Percentiles rank a stretch among this genome's conserved stretches.
phyloP scores from a whole-genome alignment of 208 protist species.

The Leishmania gerbilli region DNA sequence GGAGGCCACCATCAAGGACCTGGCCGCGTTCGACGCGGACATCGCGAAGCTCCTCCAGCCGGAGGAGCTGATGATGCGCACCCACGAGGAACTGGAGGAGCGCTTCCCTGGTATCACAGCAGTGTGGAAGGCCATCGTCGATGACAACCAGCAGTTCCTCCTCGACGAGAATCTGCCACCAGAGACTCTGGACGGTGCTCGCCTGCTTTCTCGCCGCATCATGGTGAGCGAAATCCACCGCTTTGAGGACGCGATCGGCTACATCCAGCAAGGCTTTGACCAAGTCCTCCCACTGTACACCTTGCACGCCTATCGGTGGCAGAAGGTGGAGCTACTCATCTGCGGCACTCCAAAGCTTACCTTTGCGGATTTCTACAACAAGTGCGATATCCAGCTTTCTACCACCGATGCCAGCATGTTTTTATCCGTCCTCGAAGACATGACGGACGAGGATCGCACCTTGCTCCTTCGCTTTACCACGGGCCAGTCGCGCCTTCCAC shows the following conservation, averaged over 20 bases:
- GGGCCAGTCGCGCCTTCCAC: conserved; percentile 83
- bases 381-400: conserved; percentile 78
- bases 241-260: conserved; percentile 65
- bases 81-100: conserved; percentile 81
- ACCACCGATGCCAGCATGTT: conserved; percentile 67
- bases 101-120: conserved; percentile 72
- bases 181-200: conserved; percentile 38
- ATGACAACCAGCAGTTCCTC: conserved; percentile 48
- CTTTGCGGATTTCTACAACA: conserved; percentile 68
- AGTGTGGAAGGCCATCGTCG: conserved; percentile 47
- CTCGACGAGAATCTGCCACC: conserved; percentile 54
- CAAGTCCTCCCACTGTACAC: conserved; percentile 84
- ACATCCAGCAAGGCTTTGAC: conserved; percentile 82
- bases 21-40: conserved; percentile 63
- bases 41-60: conserved; percentile 59
- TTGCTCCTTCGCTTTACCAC: conserved; percentile 89
- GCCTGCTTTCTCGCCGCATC: conserved; percentile 68
- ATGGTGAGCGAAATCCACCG: conserved; percentile 60
- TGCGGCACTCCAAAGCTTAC: conserved; percentile 82
- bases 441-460: conserved; percentile 86
- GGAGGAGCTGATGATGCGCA: conserved; percentile 64
- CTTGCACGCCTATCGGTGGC: conserved; percentile 85
- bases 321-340: conserved; percentile 80
- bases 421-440: conserved; percentile 64
- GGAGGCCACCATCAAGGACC: conserved; percentile 49